Percentiles rank a stretch among this genome's conserved stretches.
Conservation (phyloP, 75 land plant species). For the Sequoia sempervirens region DNA sequence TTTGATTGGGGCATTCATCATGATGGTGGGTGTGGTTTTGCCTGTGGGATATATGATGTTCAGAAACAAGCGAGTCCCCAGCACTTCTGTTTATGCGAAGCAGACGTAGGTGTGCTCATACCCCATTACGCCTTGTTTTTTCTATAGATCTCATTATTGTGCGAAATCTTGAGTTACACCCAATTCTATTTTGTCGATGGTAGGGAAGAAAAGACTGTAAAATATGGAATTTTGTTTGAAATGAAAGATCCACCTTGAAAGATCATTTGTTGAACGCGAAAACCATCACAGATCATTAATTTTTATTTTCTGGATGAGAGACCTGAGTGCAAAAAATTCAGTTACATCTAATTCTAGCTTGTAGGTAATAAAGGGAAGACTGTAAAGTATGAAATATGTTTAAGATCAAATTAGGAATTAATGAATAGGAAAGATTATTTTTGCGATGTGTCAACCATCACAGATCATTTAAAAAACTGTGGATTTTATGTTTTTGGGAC, state of each 20-base stretch:
- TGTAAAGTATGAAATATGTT: not conserved
- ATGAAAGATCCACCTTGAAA: not conserved
- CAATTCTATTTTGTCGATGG: not conserved
- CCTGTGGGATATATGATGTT: slow-evolving; percentile 92
- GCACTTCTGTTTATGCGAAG: slow-evolving; percentile 69
- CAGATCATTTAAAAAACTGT: not conserved
- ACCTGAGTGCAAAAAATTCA: not conserved
- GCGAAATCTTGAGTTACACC: not conserved
- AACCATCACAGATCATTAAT: not conserved
- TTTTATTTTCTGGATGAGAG: not conserved
- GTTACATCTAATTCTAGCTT: not conserved
- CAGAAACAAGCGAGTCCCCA: slow-evolving; percentile 71
- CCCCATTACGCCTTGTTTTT: not conserved
- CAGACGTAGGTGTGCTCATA: slow-evolving; percentile 85
- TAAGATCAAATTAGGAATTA: not conserved
- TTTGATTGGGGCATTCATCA: slow-evolving; percentile 70
- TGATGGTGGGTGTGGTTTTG: slow-evolving; percentile 87
- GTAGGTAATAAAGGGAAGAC: not conserved
- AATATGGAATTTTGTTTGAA: not conserved
- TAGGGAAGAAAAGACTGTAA: not conserved
- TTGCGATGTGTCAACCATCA: not conserved
- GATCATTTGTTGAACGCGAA: not conserved
- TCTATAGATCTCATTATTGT: not conserved
- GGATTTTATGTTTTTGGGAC: not conserved
- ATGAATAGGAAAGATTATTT: not conserved